Evolutionary conservation across 1,139 yeast species (phyloP).

Genomic region (Debaryomyces subglobosus): DNA sequence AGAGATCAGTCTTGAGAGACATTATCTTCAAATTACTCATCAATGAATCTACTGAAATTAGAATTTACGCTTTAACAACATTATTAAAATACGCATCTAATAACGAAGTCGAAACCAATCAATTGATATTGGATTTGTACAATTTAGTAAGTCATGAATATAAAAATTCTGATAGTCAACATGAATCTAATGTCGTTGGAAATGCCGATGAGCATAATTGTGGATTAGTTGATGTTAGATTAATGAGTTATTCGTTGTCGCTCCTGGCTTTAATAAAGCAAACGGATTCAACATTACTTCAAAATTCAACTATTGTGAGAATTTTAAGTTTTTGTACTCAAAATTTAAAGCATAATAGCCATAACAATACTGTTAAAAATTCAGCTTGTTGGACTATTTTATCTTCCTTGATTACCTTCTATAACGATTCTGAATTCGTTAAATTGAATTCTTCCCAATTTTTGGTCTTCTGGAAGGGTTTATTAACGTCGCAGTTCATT

Average conservation of each 20-base stretch:
- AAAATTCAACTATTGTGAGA: conserved; percentile 45
- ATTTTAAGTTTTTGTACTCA: conserved; percentile 53
- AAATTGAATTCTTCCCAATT: conserved; percentile 76
- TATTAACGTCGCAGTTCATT: conserved; percentile 60
- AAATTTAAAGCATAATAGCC: conserved; percentile 42
- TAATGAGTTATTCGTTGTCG: conserved; percentile 40
- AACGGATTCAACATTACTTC: conserved; percentile 40
- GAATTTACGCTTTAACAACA: conserved; percentile 40
- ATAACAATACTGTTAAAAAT: conserved; percentile 25
- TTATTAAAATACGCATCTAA: conserved; percentile 34
- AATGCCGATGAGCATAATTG: conserved; percentile 28
- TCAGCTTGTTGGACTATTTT: conserved; percentile 70
- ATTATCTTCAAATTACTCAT: conserved; percentile 36
- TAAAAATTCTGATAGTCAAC: conserved; percentile 17
- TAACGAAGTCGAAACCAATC: conserved; percentile 42
- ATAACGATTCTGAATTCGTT: conserved; percentile 59
- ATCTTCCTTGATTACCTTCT: conserved; percentile 75
- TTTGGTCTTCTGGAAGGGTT: conserved; percentile 76
- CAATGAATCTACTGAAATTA: conserved; percentile 37
- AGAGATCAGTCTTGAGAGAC: conserved; percentile 31
- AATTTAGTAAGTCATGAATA: conserved; percentile 38
- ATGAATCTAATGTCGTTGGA: background rate
- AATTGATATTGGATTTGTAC: conserved; percentile 37
- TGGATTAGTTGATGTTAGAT: conserved; percentile 23
- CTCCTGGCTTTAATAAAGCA: conserved; percentile 43